phyloP scores from a whole-genome alignment of 2,329 filamentous ascomycete species.

The Pseudogymnoascus sp. region DNA sequence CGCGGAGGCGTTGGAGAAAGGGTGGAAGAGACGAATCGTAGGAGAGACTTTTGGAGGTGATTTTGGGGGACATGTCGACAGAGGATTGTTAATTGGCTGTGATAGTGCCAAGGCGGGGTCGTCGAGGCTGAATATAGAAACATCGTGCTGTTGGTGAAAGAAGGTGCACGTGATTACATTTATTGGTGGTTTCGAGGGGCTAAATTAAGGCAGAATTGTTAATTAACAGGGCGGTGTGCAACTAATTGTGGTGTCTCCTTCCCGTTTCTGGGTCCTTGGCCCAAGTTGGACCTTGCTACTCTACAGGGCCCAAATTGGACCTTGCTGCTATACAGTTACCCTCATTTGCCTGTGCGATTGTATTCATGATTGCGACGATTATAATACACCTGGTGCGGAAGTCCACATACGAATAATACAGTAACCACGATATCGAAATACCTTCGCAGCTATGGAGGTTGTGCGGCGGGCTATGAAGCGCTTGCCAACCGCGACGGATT shows the following conservation, averaged over 20 bases:
- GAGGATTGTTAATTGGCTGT: background rate
- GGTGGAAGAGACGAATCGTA: slow-evolving; percentile 55
- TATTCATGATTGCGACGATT: background rate
- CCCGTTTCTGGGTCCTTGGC: background rate
- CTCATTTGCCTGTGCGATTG: background rate
- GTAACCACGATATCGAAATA: slow-evolving; percentile 9
- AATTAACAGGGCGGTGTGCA: slow-evolving; percentile 1
- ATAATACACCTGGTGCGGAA: background rate
- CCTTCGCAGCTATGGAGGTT: slow-evolving; percentile 37
- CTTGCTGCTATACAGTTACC: too few species aligned
- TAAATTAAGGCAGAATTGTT: slow-evolving; percentile 8
- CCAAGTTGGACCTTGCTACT: background rate
- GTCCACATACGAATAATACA: background rate
- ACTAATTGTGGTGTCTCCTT: slow-evolving; percentile 3
- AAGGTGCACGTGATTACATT: background rate
- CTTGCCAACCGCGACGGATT: slow-evolving; percentile 38
- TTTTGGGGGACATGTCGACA: slow-evolving; percentile 38
- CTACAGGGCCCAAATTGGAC: background rate
- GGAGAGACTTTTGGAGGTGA: slow-evolving; percentile 62
- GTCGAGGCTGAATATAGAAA: slow-evolving; percentile 1
- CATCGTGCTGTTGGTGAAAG: background rate
- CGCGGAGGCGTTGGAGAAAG: slow-evolving; percentile 51
- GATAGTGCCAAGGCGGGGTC: background rate
- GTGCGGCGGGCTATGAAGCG: slow-evolving; percentile 45
- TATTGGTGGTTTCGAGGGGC: background rate